These are phyloP conservation scores for Phytopythium chamaehyphon DNA, from an alignment of 352 stramenopile genomes.

Conservation along the genomic window DNA sequence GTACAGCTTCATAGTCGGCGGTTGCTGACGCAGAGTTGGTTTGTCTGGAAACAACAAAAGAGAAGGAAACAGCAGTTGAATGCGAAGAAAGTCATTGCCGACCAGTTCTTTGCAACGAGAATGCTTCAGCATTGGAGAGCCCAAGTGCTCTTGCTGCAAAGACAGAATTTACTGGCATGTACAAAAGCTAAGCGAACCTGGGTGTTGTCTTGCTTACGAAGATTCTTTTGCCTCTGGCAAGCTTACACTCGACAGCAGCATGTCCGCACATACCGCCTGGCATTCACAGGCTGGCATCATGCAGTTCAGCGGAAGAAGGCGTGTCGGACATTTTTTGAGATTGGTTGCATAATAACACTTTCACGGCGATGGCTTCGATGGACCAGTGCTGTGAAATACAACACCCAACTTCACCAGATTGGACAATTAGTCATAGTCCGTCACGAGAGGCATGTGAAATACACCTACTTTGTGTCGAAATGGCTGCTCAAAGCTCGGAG, in stretches of 20 bases:
- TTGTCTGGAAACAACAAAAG: too few relatives aligned
- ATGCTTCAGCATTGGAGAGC: too few relatives aligned
- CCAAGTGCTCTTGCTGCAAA: too few relatives aligned
- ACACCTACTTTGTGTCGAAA: background rate
- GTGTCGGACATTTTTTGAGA: background rate
- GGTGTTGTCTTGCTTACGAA: too few relatives aligned
- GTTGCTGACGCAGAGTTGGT: background rate
- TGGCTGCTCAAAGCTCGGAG: background rate
- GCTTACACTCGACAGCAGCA: too few relatives aligned
- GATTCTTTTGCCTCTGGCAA: too few relatives aligned
- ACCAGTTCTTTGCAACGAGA: too few relatives aligned
- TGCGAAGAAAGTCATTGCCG: too few relatives aligned
- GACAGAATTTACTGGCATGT: too few relatives aligned
- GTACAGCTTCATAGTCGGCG: background rate
- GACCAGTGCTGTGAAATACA: background rate
- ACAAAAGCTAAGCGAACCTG: too few relatives aligned
- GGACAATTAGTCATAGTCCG: background rate
- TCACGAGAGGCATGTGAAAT: slow-evolving; percentile 1
- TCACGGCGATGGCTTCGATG: background rate
- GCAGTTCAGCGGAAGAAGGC: background rate
- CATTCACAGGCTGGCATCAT: background rate
- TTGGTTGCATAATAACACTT: background rate
- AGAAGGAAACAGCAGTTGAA: too few relatives aligned
- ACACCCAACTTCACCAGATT: background rate
- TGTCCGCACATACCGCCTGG: too few relatives aligned